Conservation (phyloP, 1,139 yeast genomes). For the Blastobotrys arbuscula region DNA sequence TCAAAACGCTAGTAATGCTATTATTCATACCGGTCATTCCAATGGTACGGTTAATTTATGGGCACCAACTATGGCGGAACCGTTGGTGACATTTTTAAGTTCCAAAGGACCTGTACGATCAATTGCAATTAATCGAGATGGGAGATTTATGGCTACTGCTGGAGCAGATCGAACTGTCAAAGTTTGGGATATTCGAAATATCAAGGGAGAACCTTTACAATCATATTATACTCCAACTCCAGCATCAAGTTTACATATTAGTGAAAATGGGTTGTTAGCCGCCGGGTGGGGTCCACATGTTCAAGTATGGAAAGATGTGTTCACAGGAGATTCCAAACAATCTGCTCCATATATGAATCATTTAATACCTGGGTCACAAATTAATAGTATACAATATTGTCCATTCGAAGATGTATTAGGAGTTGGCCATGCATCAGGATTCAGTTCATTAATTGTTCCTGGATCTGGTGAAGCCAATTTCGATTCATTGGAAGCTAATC, state of each 20-base stretch:
- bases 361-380: conserved; percentile 68
- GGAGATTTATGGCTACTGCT: conserved; percentile 88
- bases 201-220: conserved; percentile 60
- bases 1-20: conserved; percentile 94
- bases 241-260: conserved; percentile 69
- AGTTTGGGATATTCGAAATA: conserved; percentile 90
- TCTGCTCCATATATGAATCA: conserved; percentile 90
- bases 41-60: conserved; percentile 92
- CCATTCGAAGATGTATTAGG: conserved; percentile 97
- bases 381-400: conserved; percentile 65
- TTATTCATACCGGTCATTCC: conserved; percentile 87
- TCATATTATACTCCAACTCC: conserved; percentile 73
- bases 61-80: conserved; percentile 87
- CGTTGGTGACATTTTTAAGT: conserved; percentile 75
- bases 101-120: conserved; percentile 86
- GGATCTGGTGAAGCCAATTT: conserved; percentile 98
- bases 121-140: conserved; percentile 84
- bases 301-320: conserved; percentile 48
- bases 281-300: conserved; percentile 96
- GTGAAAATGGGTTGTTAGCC: conserved; percentile 81
- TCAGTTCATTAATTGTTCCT: conserved; percentile 78
- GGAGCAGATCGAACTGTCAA: conserved; percentile 83
- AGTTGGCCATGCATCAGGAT: conserved; percentile 74
- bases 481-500: conserved; percentile 91
- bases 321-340: conserved; percentile 42